These are phyloP conservation scores for Trametes maxima DNA, from an alignment of 768 basidiomycete species.

Conservation along the genomic window DNA sequence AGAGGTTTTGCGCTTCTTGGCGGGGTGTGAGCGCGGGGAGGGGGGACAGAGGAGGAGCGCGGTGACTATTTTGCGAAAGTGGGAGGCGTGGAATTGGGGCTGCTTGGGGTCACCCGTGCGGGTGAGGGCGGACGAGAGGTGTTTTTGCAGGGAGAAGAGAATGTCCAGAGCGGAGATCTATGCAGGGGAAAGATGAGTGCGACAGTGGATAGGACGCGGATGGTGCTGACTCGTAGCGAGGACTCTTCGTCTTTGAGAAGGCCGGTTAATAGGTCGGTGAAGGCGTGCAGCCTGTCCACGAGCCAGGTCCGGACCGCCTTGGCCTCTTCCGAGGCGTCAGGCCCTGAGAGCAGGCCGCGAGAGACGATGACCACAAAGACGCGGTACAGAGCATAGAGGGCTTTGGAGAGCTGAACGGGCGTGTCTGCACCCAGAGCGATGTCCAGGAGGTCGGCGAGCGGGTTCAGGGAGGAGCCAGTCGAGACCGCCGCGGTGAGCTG, in stretches of 20 bases:
- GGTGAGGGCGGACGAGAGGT: conserved; percentile 21
- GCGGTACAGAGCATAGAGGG: conserved; percentile 81
- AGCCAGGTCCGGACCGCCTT: conserved; percentile 76
- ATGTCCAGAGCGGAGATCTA: conserved; percentile 24
- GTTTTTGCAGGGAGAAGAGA: conserved; percentile 23
- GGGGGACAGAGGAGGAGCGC: conserved; percentile 64
- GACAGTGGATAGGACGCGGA: neutral
- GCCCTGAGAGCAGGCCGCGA: conserved; percentile 54
- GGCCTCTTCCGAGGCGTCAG: conserved; percentile 51
- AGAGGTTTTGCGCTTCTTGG: conserved; percentile 25
- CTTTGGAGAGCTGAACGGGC: conserved; percentile 66
- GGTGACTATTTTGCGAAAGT: conserved; percentile 65
- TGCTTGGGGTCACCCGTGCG: conserved; percentile 14
- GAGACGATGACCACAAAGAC: conserved; percentile 68
- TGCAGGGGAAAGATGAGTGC: too few relatives aligned
- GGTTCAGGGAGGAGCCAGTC: conserved; percentile 68
- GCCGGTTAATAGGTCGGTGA: conserved; percentile 66
- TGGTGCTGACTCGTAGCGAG: conserved; percentile 61
- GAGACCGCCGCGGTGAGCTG: conserved; percentile 55
- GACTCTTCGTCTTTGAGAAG: conserved; percentile 80
- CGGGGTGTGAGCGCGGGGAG: conserved; percentile 37
- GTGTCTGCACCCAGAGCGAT: conserved; percentile 51
- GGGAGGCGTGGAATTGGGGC: conserved; percentile 65
- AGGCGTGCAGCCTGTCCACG: conserved; percentile 71
- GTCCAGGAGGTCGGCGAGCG: conserved; percentile 71